phyloP scores from a whole-genome alignment of 306 rosid genomes.

The Astragalus glycyphyllos region DNA sequence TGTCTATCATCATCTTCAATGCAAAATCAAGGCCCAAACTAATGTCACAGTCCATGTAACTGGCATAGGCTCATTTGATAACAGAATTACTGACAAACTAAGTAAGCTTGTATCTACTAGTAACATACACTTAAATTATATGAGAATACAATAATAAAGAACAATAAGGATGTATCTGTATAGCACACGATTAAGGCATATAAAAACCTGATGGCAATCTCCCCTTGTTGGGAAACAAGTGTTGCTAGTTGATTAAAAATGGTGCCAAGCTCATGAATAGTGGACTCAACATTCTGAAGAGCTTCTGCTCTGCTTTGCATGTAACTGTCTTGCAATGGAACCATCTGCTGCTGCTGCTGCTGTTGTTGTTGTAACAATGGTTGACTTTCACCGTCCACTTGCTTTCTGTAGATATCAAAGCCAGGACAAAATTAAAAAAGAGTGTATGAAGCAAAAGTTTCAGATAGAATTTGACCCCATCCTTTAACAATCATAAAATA shows the following conservation, averaged over 20 bases:
- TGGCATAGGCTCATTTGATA: constrained; percentile 6
- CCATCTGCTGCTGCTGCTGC: constrained; percentile 77
- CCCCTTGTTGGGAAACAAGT: constrained; percentile 97
- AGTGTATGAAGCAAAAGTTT: constrained; percentile 9
- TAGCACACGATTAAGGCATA: constrained; percentile 39
- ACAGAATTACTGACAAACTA: not conserved
- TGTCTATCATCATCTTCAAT: not conserved
- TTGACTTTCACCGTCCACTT: constrained; percentile 78
- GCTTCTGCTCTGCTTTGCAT: constrained; percentile 99
- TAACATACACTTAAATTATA: constrained; percentile 3
- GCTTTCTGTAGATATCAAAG: constrained; percentile 61
- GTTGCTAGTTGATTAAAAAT: constrained; percentile 95
- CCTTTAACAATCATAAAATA: constrained; percentile 4
- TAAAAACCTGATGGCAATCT: constrained; percentile 88
- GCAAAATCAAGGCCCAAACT: constrained; percentile 10
- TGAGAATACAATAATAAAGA: constrained; percentile 10
- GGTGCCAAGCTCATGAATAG: constrained; percentile 92
- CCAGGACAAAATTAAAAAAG: not conserved
- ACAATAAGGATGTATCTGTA: not conserved
- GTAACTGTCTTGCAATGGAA: constrained; percentile 90
- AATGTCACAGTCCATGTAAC: constrained; percentile 1
- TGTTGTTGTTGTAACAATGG: constrained; percentile 70
- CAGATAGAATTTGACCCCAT: constrained; percentile 25
- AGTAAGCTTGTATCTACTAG: constrained; percentile 15
- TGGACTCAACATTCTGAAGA: constrained; percentile 95